phyloP scores from a whole-genome alignment of 2,329 filamentous ascomycete species.

The Fonsecaea monophora region DNA sequence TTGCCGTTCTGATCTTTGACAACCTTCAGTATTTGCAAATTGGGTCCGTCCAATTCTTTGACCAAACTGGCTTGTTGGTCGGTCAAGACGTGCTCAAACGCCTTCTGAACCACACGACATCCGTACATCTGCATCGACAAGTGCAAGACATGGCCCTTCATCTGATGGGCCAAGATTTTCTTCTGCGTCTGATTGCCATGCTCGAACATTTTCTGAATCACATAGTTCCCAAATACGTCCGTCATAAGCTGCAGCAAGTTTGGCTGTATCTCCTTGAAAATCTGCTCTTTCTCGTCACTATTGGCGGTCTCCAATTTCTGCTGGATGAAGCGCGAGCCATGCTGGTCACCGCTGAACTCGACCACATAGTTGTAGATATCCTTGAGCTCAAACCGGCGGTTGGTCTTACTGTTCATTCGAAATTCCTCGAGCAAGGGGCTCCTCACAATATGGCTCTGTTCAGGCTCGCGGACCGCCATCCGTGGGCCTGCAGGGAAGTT shows the following conservation, averaged over 20 bases:
- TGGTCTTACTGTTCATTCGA: constrained; percentile 73
- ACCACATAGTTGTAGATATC: constrained; percentile 88
- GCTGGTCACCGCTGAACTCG: constrained; percentile 94
- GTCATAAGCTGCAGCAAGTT: constrained; percentile 91
- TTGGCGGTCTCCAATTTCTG: constrained; percentile 89
- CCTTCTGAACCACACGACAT: constrained; percentile 95
- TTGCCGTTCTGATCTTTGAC: constrained; percentile 92
- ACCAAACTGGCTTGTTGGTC: constrained; percentile 87
- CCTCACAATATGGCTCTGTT: constrained; percentile 48
- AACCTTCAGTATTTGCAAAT: constrained; percentile 75
- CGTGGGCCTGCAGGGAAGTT: constrained; percentile 21
- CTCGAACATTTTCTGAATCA: constrained; percentile 97
- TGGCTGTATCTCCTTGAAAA: constrained; percentile 84
- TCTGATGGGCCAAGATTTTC: constrained; percentile 79
- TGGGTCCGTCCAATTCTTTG: constrained; percentile 84
- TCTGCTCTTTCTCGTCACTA: constrained; percentile 90
- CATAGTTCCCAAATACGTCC: constrained; percentile 97
- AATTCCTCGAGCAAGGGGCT: constrained; percentile 82
- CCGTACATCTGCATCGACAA: constrained; percentile 90
- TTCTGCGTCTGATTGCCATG: constrained; percentile 95
- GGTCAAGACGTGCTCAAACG: constrained; percentile 86
- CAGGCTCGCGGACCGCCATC: constrained; percentile 24
- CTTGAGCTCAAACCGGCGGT: constrained; percentile 79
- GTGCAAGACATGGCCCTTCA: constrained; percentile 82
- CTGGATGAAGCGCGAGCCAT: constrained; percentile 95